Conservation (phyloP, 768 basidiomycete species). For the Gloeopeniophorella convolvens region DNA sequence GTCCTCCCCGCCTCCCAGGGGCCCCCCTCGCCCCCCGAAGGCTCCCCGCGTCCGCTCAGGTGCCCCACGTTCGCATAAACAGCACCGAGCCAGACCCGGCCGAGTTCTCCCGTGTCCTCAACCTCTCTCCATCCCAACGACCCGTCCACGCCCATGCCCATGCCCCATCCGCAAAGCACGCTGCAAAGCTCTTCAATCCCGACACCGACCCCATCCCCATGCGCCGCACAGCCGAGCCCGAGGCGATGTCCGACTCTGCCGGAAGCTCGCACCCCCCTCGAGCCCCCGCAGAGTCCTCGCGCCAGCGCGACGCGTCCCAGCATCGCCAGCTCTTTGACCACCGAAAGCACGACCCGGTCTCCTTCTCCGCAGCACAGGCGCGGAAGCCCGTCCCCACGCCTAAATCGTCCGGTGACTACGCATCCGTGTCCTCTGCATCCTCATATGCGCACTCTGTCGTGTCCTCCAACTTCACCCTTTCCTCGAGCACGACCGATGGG, state of each 20-base stretch:
- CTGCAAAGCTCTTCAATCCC: conserved; percentile 63
- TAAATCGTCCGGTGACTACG: conserved; percentile 60
- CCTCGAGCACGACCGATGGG: conserved; percentile 65
- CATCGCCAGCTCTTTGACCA: conserved; percentile 77
- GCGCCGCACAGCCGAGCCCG: conserved; percentile 58
- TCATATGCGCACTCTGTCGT: conserved; percentile 65
- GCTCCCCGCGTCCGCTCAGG: conserved; percentile 33
- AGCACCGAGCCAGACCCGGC: conserved; percentile 56
- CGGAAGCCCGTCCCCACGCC: conserved; percentile 49
- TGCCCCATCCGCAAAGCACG: conserved; percentile 30
- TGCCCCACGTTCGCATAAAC: conserved; percentile 32
- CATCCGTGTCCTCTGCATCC: conserved; percentile 70
- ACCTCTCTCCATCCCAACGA: conserved; percentile 50
- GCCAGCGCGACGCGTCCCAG: conserved; percentile 29
- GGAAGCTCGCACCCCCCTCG: conserved; percentile 44
- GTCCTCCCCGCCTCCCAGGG: conserved; percentile 31
- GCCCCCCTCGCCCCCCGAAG: conserved; percentile 25
- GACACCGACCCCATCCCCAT: conserved; percentile 57
- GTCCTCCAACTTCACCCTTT: conserved; percentile 66
- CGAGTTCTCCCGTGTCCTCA: conserved; percentile 67
- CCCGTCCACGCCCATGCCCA: conserved; percentile 27
- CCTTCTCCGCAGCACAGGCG: conserved; percentile 60
- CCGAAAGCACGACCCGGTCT: conserved; percentile 83
- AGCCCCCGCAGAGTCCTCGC: conserved; percentile 29
- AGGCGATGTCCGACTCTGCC: conserved; percentile 52